These are phyloP conservation scores for Calycina herbarum DNA, from an alignment of 2,329 filamentous ascomycete species.

Conservation along the genomic window DNA sequence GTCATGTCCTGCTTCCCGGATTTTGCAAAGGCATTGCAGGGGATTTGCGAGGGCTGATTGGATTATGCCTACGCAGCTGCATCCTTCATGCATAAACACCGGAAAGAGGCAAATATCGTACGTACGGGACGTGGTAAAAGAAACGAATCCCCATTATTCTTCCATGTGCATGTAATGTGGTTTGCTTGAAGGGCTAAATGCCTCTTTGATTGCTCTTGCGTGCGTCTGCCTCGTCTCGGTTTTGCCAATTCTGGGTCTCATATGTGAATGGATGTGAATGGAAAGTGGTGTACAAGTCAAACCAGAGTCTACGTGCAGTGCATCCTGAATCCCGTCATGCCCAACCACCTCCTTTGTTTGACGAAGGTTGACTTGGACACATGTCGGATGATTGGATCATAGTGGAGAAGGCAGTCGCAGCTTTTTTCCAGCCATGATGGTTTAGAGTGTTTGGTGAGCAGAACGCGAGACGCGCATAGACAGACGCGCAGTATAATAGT, in stretches of 20 bases:
- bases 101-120: not conserved
- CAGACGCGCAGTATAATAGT: too few species aligned
- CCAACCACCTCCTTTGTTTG: conserved; percentile 7
- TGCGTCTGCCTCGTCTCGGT: not conserved
- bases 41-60: not conserved
- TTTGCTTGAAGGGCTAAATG: not conserved
- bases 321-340: not conserved
- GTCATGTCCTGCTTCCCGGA: not conserved
- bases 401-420: not conserved
- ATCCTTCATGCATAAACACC: not conserved
- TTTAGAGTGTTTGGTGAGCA: not conserved
- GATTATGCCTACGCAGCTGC: not conserved
- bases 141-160: not conserved
- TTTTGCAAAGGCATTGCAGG: not conserved
- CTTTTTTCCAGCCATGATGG: not conserved
- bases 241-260: not conserved
- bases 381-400: not conserved
- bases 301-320: not conserved
- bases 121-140: not conserved
- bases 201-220: not conserved
- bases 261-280: not conserved
- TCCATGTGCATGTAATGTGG: not conserved
- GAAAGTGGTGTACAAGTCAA: not conserved
- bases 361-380: not conserved
- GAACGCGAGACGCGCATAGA: too few species aligned